Evolutionary conservation across 2,329 filamentous ascomycete species (phyloP).

Genomic region (Pseudogymnoascus sp.): DNA sequence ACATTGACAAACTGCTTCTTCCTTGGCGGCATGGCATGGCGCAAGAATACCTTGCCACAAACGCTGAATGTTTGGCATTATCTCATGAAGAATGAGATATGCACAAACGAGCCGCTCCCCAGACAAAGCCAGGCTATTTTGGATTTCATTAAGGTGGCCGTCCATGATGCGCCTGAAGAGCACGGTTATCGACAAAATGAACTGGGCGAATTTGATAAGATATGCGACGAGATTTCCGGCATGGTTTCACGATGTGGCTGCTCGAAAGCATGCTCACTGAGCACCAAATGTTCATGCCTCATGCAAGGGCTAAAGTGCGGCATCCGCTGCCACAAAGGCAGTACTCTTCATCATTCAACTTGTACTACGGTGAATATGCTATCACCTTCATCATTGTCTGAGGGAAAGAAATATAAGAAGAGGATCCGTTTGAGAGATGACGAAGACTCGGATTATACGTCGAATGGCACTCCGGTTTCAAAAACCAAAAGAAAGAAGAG

Average conservation of each 20-base stretch:
- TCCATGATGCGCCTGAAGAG: conserved; percentile 3
- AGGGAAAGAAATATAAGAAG: not conserved
- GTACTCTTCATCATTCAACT: not conserved
- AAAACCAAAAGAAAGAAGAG: not conserved
- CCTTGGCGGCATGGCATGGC: conserved; percentile 9
- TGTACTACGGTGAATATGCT: not conserved
- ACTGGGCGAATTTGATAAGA: not conserved
- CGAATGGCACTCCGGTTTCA: not conserved
- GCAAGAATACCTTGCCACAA: not conserved
- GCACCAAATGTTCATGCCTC: not conserved
- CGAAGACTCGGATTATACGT: conserved; percentile 4
- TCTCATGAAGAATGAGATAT: conserved; percentile 5
- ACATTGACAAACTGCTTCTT: conserved; percentile 10
- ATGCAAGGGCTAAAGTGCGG: conserved; percentile 3
- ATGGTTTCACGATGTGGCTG: not conserved
- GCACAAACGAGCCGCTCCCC: conserved; percentile 9
- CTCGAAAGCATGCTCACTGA: not conserved
- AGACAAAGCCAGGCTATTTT: conserved; percentile 6
- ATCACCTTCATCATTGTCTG: not conserved
- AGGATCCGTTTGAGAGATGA: not conserved
- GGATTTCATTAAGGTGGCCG: not conserved
- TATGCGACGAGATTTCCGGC: not conserved
- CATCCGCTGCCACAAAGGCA: not conserved
- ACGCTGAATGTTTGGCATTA: conserved; percentile 8
- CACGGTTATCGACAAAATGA: not conserved